These are phyloP conservation scores for Kodamaea alishanica DNA, from an alignment of 1,139 yeast species.

Conservation along the genomic window DNA sequence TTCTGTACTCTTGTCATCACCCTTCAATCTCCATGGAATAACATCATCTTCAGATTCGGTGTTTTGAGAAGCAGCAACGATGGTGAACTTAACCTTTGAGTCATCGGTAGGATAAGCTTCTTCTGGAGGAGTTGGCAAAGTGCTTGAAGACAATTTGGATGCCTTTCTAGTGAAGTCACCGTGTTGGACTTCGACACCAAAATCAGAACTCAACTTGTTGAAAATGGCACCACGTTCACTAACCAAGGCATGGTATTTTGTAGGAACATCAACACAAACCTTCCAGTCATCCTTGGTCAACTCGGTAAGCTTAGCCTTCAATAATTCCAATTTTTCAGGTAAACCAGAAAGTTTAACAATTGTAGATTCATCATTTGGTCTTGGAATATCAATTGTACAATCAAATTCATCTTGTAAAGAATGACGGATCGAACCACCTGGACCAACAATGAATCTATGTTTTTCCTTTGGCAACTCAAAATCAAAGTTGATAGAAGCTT, in stretches of 20 bases:
- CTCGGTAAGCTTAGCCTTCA: constrained; percentile 51
- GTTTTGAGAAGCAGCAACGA: constrained; percentile 27
- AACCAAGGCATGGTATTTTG: constrained; percentile 54
- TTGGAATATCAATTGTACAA: constrained; percentile 68
- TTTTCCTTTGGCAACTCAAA: constrained; percentile 68
- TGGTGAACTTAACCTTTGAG: constrained; percentile 43
- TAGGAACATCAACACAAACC: constrained; percentile 53
- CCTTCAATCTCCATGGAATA: constrained; percentile 66
- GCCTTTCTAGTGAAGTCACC: constrained; percentile 54
- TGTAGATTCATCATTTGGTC: constrained; percentile 47
- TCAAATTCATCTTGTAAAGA: constrained; percentile 66
- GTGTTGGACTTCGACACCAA: constrained; percentile 60
- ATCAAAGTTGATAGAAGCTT: constrained; percentile 56
- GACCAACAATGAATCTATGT: constrained; percentile 77
- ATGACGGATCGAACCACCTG: constrained; percentile 74
- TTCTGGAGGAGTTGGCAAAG: constrained; percentile 48
- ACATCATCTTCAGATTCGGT: constrained; percentile 31
- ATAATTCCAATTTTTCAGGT: constrained; percentile 58
- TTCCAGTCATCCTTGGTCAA: constrained; percentile 54
- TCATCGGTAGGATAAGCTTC: constrained; percentile 47
- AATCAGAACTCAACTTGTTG: constrained; percentile 53
- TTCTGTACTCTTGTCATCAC: constrained; percentile 38
- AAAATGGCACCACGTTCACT: constrained; percentile 67
- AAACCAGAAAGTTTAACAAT: constrained; percentile 51
- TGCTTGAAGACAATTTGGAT: constrained; percentile 42